These are phyloP conservation scores for Vicia villosa DNA, from an alignment of 306 rosid genomes.

Conservation along the genomic window DNA sequence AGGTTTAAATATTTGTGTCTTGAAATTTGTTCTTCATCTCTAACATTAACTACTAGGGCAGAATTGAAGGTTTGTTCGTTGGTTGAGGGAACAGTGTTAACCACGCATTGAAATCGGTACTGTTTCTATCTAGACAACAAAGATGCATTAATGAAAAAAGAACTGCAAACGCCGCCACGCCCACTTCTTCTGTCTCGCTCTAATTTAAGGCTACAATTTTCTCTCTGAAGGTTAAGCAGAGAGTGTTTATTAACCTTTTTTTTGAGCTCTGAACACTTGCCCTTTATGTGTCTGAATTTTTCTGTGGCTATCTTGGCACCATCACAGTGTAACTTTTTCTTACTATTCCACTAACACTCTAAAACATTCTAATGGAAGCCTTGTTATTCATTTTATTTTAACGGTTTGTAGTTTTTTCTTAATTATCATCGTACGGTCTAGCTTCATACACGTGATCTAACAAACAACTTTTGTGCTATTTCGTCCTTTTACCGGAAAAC, in stretches of 20 bases:
- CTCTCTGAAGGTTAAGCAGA: slow-evolving; percentile 12
- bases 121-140: background rate
- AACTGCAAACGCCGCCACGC: slow-evolving; percentile 91
- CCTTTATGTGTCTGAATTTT: slow-evolving; percentile 37
- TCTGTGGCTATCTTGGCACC: slow-evolving; percentile 19
- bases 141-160: slow-evolving; percentile 24
- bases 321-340: background rate
- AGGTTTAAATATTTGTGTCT: background rate
- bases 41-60: background rate
- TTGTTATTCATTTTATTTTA: slow-evolving; percentile 50
- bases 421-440: slow-evolving; percentile 35
- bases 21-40: background rate
- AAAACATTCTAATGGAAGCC: slow-evolving; percentile 42
- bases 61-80: slow-evolving; percentile 40
- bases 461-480: slow-evolving; percentile 48
- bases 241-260: slow-evolving; percentile 35
- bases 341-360: slow-evolving; percentile 16
- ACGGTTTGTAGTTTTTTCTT: slow-evolving; percentile 26
- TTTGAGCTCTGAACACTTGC: slow-evolving; percentile 42
- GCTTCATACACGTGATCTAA: slow-evolving; percentile 38
- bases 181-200: slow-evolving; percentile 49
- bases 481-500: slow-evolving; percentile 83
- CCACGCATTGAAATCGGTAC: slow-evolving; percentile 35
- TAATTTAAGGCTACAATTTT: slow-evolving; percentile 47
- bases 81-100: slow-evolving; percentile 44